A percentile compares a stretch with the other conserved stretches of the same genome.
Evolutionary conservation across 306 rosid genomes (phyloP).

Genomic region (Castanea sativa): DNA sequence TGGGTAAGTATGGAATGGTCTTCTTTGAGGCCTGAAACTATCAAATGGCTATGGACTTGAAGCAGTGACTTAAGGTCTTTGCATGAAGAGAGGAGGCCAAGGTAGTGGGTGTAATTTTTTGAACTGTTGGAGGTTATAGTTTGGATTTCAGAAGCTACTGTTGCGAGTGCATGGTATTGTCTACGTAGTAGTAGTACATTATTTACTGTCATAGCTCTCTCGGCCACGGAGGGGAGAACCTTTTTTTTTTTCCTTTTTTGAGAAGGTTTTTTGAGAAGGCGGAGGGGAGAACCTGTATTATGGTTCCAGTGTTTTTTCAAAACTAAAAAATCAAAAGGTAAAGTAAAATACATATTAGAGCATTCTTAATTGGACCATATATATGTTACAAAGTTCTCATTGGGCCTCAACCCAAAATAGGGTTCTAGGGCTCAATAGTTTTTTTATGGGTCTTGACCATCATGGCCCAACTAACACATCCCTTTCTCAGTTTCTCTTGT

Average conservation of each 20-base stretch:
- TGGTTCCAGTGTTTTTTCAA: no score
- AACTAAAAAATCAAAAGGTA: no score
- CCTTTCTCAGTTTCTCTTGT: no score
- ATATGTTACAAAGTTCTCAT: no score
- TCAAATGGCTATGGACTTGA: slow-evolving; percentile 52
- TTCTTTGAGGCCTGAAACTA: slow-evolving; percentile 45
- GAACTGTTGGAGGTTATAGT: slow-evolving; percentile 9
- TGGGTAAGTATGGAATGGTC: slow-evolving; percentile 28
- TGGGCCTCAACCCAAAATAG: no score
- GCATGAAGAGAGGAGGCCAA: slow-evolving; percentile 48
- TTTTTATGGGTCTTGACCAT: no score
- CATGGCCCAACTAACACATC: no score
- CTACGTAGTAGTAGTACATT: slow-evolving; percentile 6
- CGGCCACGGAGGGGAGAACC: background rate
- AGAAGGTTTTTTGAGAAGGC: background rate
- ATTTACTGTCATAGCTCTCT: slow-evolving; percentile 7
- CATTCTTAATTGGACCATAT: no score
- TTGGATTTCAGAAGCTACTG: slow-evolving; percentile 3
- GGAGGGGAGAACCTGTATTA: no score
- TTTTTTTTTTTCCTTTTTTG: no score
- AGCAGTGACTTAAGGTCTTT: slow-evolving; percentile 48
- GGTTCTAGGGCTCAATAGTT: no score
- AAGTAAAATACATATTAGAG: no score
- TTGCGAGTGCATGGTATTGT: slow-evolving; percentile 1
- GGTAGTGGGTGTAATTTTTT: slow-evolving; percentile 20